Evolutionary conservation across 345 rosid genomes (phyloP).

Genomic region (Viola odorata): DNA sequence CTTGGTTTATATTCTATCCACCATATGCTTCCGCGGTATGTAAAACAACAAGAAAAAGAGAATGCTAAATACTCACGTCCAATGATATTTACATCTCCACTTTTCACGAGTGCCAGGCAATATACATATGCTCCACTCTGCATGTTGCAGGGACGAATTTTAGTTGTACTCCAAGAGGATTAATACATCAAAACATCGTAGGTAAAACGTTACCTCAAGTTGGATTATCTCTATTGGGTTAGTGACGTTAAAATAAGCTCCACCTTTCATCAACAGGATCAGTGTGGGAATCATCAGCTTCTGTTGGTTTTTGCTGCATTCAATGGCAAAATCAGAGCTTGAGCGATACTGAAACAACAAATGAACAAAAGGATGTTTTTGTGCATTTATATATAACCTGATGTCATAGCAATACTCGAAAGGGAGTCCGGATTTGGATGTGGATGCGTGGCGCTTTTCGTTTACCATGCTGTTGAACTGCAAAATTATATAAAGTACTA

Average conservation of each 20-base stretch:
- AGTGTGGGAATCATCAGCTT: constrained; percentile 30
- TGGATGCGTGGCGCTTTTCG: constrained; percentile 40
- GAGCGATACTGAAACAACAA: no score
- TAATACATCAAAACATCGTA: not conserved
- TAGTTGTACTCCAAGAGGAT: constrained; percentile 4
- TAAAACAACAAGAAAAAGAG: not conserved
- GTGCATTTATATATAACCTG: constrained; percentile 36
- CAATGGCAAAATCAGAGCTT: not conserved
- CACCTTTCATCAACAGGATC: constrained; percentile 78
- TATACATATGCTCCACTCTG: constrained; percentile 44
- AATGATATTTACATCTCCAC: constrained; percentile 61
- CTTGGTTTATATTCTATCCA: no score
- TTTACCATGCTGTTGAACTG: constrained; percentile 63
- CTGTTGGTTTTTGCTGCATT: constrained; percentile 11
- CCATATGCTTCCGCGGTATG: no score
- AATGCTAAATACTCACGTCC: constrained; percentile 65
- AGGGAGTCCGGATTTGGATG: constrained; percentile 35
- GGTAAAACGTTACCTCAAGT: constrained; percentile 33
- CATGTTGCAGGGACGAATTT: constrained; percentile 15
- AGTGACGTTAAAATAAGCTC: constrained; percentile 41
- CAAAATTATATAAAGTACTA: constrained; percentile 13
- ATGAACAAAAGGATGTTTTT: not conserved
- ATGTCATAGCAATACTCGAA: constrained; percentile 77
- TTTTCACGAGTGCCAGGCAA: constrained; percentile 69
- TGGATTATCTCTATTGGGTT: constrained; percentile 39